Conservation (phyloP, 768 basidiomycete genomes). For the Melanogaster broomeanus region DNA sequence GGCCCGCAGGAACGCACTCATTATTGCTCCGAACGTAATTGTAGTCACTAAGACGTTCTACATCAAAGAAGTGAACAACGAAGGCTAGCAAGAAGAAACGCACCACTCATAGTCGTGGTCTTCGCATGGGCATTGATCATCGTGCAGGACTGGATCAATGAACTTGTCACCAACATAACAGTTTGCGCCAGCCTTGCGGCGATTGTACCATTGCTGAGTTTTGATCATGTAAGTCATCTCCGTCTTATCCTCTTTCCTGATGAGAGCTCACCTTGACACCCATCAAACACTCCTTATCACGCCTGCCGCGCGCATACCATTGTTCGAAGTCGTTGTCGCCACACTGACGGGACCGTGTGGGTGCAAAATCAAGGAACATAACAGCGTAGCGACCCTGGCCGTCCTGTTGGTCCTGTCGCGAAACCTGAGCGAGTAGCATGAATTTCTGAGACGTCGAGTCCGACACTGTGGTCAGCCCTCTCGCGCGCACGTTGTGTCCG, state of each 20-base stretch:
- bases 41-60: conserved; percentile 64
- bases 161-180: conserved; percentile 94
- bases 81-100: conserved; percentile 11
- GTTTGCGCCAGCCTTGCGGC: conserved; percentile 78
- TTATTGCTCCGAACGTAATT: conserved; percentile 78
- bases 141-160: conserved; percentile 78
- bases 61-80: background rate
- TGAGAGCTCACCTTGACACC: conserved; percentile 73
- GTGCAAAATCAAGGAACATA: conserved; percentile 82
- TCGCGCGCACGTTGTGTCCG: conserved; percentile 68
- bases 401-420: conserved; percentile 55
- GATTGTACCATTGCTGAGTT: conserved; percentile 86
- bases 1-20: conserved; percentile 82
- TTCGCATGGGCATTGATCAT: conserved; percentile 80
- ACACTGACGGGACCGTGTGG: conserved; percentile 71
- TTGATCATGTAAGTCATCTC: background rate
- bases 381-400: conserved; percentile 63
- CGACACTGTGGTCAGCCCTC: conserved; percentile 83
- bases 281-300: conserved; percentile 81
- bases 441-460: conserved; percentile 98
- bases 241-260: too few relatives aligned
- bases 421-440: conserved; percentile 78
- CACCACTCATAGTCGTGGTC: conserved; percentile 96
- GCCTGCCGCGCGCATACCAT: conserved; percentile 80
- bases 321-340: conserved; percentile 70